These are phyloP conservation scores for Lasiodiplodia sp. DNA, from an alignment of 2,329 filamentous ascomycete genomes.

Conservation along the genomic window DNA sequence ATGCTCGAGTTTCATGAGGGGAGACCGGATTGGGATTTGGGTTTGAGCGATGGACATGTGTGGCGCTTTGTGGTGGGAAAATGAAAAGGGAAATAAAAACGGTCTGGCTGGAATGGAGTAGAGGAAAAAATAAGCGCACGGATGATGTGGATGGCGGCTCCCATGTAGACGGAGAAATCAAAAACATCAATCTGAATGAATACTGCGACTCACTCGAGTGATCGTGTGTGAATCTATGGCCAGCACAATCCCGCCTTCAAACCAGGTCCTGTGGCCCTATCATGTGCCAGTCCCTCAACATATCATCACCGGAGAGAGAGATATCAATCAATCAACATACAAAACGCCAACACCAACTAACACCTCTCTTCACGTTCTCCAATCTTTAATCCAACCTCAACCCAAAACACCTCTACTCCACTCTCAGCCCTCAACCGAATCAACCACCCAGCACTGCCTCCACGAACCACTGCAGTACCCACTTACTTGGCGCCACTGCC, in stretches of 20 bases:
- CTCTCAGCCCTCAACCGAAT: neutral
- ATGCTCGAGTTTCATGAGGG: neutral
- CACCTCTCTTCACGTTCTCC: neutral
- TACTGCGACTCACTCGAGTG: neutral
- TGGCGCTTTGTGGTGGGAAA: neutral
- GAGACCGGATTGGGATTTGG: neutral
- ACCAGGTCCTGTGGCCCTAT: neutral
- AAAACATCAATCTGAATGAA: constrained; percentile 15
- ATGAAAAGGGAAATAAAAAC: constrained; percentile 18
- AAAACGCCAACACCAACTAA: neutral
- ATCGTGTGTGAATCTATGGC: neutral
- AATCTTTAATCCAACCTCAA: neutral
- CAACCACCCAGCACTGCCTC: neutral
- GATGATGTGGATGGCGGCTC: constrained; percentile 16
- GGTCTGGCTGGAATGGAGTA: constrained; percentile 14
- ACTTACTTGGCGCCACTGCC: too few species aligned
- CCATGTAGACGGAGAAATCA: constrained; percentile 19
- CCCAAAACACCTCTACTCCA: neutral
- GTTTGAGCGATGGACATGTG: neutral
- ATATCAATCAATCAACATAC: neutral
- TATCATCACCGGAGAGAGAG: neutral
- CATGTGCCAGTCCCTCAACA: neutral
- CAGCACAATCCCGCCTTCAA: neutral
- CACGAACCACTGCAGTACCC: neutral
- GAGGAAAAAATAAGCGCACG: constrained; percentile 1